phyloP scores from a whole-genome alignment of 441 rosid genomes.

The Biscutella laevigata region DNA sequence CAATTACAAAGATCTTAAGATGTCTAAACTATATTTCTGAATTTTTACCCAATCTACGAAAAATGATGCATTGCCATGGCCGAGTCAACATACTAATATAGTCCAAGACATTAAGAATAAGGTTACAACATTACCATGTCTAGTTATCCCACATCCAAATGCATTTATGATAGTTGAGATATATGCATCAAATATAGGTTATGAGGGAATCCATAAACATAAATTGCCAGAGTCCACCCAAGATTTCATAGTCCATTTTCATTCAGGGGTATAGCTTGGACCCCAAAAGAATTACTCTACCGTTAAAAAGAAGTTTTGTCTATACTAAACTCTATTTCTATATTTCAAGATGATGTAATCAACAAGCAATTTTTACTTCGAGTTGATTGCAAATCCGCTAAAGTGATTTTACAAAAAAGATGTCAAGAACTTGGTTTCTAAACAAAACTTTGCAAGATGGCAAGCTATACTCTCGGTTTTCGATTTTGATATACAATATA shows the following conservation, averaged over 20 bases:
- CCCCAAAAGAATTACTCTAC: neutral
- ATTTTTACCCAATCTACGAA: neutral
- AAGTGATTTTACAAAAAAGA: neutral
- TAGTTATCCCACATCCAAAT: neutral
- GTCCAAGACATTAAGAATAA: neutral
- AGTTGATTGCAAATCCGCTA: neutral
- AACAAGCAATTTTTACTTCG: neutral
- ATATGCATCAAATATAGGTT: neutral
- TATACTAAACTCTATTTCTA: neutral
- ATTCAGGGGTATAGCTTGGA: neutral
- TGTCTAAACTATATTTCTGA: neutral
- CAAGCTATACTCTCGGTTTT: neutral
- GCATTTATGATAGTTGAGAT: neutral
- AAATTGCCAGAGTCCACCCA: neutral
- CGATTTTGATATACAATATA: too few species aligned
- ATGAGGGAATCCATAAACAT: neutral
- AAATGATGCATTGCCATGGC: neutral
- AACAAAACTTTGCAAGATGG: neutral
- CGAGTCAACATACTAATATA: neutral
- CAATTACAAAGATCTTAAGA: neutral
- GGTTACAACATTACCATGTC: neutral
- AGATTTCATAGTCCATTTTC: neutral
- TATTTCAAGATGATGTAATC: neutral
- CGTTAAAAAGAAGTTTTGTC: neutral
- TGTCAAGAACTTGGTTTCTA: neutral